Percentiles rank a stretch among this genome's conserved stretches.
Conservation (phyloP, 306 rosid genomes). For the Vigna radiata region DNA sequence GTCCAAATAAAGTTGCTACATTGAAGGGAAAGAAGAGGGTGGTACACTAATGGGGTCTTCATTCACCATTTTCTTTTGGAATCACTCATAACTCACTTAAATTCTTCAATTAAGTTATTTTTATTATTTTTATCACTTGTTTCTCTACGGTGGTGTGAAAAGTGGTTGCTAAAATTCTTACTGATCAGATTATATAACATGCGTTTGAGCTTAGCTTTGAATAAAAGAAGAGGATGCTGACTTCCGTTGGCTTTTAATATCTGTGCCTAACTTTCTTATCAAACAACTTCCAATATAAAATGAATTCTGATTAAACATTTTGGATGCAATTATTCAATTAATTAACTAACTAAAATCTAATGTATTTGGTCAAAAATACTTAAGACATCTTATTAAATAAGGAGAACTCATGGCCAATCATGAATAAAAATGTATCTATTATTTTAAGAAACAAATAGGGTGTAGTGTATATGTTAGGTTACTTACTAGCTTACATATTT, state of each 20-base stretch:
- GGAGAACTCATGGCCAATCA: neutral
- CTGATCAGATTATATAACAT: neutral
- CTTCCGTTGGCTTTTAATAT: conserved; percentile 24
- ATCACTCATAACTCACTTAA: neutral
- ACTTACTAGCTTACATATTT: neutral
- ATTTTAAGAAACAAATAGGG: neutral
- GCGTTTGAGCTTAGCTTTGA: conserved; percentile 26
- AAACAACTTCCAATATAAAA: neutral
- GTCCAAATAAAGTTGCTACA: conserved; percentile 46
- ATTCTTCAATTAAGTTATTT: neutral
- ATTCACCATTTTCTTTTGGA: neutral
- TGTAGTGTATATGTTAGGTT: no score
- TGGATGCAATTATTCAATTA: neutral
- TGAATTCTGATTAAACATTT: neutral
- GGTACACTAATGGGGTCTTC: conserved; percentile 44
- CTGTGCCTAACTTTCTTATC: neutral
- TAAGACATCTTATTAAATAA: neutral
- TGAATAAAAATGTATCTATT: neutral
- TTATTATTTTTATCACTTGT: neutral
- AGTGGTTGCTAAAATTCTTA: neutral
- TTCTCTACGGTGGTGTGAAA: neutral
- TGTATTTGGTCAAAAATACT: neutral
- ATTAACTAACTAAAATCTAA: neutral
- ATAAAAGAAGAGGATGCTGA: conserved; percentile 42
- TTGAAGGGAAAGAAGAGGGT: conserved; percentile 43